phyloP scores from a whole-genome alignment of 2,329 filamentous ascomycete species.

The Fusarium praegraminearum region DNA sequence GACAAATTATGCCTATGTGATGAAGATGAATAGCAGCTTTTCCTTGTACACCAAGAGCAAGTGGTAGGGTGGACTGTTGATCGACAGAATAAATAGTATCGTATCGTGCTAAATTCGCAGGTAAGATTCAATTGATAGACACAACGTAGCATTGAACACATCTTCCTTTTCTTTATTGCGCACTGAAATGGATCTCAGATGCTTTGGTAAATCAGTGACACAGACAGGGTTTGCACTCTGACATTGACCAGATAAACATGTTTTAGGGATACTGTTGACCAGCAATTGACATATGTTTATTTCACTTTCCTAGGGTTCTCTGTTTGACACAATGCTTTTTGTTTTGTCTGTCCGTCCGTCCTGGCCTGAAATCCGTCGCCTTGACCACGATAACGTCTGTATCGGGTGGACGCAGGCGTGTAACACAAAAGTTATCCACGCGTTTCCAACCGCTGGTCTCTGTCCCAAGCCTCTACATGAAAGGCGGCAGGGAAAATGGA shows the following conservation, averaged over 20 bases:
- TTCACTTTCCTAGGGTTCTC: not conserved
- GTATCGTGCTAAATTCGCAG: not conserved
- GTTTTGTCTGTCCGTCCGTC: not conserved
- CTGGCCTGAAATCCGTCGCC: not conserved
- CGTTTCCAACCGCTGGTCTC: not conserved
- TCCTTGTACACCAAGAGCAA: not conserved
- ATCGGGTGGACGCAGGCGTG: not conserved
- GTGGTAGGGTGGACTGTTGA: not conserved
- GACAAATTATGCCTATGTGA: not conserved
- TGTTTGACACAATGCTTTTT: not conserved
- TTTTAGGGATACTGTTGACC: not conserved
- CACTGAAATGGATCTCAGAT: not conserved
- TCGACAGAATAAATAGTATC: not conserved
- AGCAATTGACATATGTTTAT: not conserved
- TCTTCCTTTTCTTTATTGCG: too few species aligned
- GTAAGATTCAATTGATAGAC: too few species aligned
- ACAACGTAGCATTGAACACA: not conserved
- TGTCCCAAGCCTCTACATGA: slow-evolving; percentile 64
- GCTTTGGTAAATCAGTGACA: not conserved
- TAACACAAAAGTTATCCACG: not conserved
- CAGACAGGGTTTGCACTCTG: too few species aligned
- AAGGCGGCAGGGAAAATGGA: slow-evolving; percentile 93
- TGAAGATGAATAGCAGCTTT: not conserved
- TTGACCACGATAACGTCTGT: not conserved
- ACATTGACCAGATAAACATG: not conserved